These are phyloP conservation scores for Russula brevipes DNA, from an alignment of 768 basidiomycete species.

Conservation along the genomic window DNA sequence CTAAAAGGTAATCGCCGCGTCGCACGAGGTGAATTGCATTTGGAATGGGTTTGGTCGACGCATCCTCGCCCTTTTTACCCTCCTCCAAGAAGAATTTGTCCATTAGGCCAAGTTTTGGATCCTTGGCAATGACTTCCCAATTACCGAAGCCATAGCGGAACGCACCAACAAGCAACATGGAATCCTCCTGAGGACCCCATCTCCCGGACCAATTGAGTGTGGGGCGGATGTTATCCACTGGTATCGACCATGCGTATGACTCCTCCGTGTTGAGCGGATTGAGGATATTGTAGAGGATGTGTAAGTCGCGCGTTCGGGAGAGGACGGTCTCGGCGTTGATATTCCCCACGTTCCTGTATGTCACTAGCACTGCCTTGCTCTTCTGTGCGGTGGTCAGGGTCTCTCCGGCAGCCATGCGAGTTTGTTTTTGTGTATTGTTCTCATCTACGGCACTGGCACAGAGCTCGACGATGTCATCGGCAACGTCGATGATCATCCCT, in stretches of 20 bases:
- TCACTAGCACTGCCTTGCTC: constrained; percentile 94
- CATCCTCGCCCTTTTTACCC: constrained; percentile 89
- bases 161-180: constrained; percentile 91
- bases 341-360: constrained; percentile 81
- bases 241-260: constrained; percentile 78
- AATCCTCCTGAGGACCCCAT: constrained; percentile 89
- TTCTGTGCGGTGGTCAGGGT: constrained; percentile 89
- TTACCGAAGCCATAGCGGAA: constrained; percentile 92
- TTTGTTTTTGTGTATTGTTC: constrained; percentile 75
- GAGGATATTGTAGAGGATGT: constrained; percentile 79
- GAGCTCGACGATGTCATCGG: constrained; percentile 87
- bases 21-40: constrained; percentile 98
- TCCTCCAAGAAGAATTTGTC: constrained; percentile 99
- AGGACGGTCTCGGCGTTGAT: constrained; percentile 98
- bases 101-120: constrained; percentile 70
- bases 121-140: constrained; percentile 95
- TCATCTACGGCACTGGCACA: constrained; percentile 81
- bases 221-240: constrained; percentile 88
- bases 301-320: constrained; percentile 82
- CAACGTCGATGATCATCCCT: constrained; percentile 81
- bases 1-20: constrained; percentile 88
- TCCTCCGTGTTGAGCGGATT: constrained; percentile 56
- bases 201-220: constrained; percentile 96
- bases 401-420: constrained; percentile 74
- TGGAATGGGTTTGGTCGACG: constrained; percentile 82